Base-by-base conservation (phyloP, 768 basidiomycete genomes). In the Auricularia auricula-judae region DNA sequence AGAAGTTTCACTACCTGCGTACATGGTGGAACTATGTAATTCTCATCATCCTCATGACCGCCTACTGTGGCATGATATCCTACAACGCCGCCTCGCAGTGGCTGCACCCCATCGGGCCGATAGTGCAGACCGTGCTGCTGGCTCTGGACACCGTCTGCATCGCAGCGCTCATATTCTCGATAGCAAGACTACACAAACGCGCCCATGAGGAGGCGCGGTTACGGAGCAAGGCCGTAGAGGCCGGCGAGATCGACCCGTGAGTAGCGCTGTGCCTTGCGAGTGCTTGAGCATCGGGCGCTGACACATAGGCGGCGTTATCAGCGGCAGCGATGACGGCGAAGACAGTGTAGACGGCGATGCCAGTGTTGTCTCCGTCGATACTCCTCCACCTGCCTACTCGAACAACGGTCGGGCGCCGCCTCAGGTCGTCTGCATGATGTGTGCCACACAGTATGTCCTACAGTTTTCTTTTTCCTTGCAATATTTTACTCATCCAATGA, bases 41-140 rank as follows among this genome's bases (percentile, higher is more conserved):
- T 4, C 56, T 59, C 56, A 23, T 35, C 18, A 59, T 59, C 7
- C 56, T 59, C 29, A 59, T 59, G 11, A 59, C 56, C 56, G 56
- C 56, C 56, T 59, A 59, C 29, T 59, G 56, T 23, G 56, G 56
- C 56, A 59, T 59, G 56, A 59, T 59, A 5, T 59, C 56, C 56
- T 59, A 59, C 56, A 59, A 59, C 4, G 56, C 56, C 56, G 56
- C 56, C 8, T 5, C 56, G 10, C 18, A 29, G 29, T 34, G 23
- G 21, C 10, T 18, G 14, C 56, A 29, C 56, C 56, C 29, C 12
- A 33, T 59, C 23, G 56, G 47, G 18, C 21, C 14, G 18, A 51
- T 59, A 14, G 34, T 59, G 23, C 56, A 59, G 29, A 59, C 56
- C 5, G 56, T 59, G 7, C 56, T 59, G 21, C 21, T 59, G 23